Evolutionary conservation across 257 asterid genomes (phyloP), one percentile per base, ranked within the genome.

Genomic region (Rauvolfia tetraphylla): DNA sequence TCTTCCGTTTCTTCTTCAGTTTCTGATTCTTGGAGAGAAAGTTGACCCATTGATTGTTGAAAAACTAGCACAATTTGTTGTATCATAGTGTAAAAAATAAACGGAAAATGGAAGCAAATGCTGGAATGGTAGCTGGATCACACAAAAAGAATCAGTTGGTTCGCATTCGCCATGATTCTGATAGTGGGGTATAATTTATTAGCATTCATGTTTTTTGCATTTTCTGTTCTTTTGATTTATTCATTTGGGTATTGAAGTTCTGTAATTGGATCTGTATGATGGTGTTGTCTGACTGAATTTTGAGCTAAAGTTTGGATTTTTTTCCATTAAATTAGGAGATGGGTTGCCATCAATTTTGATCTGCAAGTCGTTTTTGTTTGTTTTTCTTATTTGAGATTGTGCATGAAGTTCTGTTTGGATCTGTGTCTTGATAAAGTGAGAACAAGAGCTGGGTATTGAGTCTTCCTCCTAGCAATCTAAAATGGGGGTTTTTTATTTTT

Each of bases 51-150:
- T 27, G 0, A 2, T 67, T n/a, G 57, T 25, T 39, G 36, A 18
- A 38, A 27, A 33, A 25, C 31, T 57, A 33, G 31, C 27, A 31
- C 13, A 23, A 51, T 33, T 39, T 53, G 67, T 76, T 51, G 67
- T 63, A 23, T 46, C 7, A 42, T 74, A 42, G 12, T 41, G 48
- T 48, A 65, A 56, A 7, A 33, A 12, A 2, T 34, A 20, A 70
- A 65, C n/a, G 67, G 48, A 80, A 68, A 69, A 92, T 92, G 97
- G 97, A 92, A 82, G 92, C 92, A 54, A 85, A 79, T 84, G 91
- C 85, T 68, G 97, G 97, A 51, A 78, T 92, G 91, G 92, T 92
- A 69, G 98, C 98, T 80, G 98, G 98, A 88, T 92, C 97, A 27
- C 90, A 89, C 86, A 85, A 87, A 75, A 86, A 92, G 75, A 90